A percentile compares a stretch with the other conserved stretches of the same genome.
These are phyloP conservation scores for Sphaerulina populicola DNA, from an alignment of 2,329 filamentous ascomycete genomes.

Conservation along the genomic window DNA sequence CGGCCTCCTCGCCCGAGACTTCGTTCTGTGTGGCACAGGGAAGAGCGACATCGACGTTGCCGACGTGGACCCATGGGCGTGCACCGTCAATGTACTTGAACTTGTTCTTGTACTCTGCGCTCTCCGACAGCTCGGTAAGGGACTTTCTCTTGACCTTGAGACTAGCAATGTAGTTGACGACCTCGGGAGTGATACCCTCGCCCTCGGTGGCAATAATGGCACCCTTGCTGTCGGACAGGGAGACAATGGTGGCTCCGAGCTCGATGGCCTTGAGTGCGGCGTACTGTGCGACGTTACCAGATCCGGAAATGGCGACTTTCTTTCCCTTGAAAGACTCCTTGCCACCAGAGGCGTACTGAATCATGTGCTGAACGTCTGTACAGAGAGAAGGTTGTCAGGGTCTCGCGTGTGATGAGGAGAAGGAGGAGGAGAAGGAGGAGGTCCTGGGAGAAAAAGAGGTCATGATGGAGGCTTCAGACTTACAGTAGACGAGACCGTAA, in stretches of 20 bases:
- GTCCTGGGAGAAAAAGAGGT: no score
- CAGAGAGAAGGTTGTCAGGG: no score
- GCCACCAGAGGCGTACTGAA: slow-evolving; percentile 69
- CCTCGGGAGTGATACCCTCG: slow-evolving; percentile 65
- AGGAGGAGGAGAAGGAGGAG: no score
- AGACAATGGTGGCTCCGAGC: slow-evolving; percentile 85
- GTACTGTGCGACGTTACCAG: slow-evolving; percentile 96
- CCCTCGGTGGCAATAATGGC: slow-evolving; percentile 65
- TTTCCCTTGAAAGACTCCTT: slow-evolving; percentile 82
- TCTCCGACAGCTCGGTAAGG: slow-evolving; percentile 61
- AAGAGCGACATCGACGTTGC: slow-evolving; percentile 81
- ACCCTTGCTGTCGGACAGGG: slow-evolving; percentile 87
- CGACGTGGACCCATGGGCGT: slow-evolving; percentile 85
- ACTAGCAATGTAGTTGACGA: slow-evolving; percentile 68
- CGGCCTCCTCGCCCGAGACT: slow-evolving; percentile 82
- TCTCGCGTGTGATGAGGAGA: no score
- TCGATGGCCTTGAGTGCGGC: slow-evolving; percentile 93
- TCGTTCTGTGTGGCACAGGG: slow-evolving; percentile 97
- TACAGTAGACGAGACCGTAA: slow-evolving; percentile 83
- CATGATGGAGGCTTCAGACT: no score
- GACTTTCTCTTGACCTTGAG: slow-evolving; percentile 83
- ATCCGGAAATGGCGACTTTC: slow-evolving; percentile 90
- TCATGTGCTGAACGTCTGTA: slow-evolving; percentile 81
- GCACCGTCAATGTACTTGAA: slow-evolving; percentile 83
- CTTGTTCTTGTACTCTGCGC: slow-evolving; percentile 49